phyloP scores from a whole-genome alignment of 106 monocot species.

The Chionographis japonica region DNA sequence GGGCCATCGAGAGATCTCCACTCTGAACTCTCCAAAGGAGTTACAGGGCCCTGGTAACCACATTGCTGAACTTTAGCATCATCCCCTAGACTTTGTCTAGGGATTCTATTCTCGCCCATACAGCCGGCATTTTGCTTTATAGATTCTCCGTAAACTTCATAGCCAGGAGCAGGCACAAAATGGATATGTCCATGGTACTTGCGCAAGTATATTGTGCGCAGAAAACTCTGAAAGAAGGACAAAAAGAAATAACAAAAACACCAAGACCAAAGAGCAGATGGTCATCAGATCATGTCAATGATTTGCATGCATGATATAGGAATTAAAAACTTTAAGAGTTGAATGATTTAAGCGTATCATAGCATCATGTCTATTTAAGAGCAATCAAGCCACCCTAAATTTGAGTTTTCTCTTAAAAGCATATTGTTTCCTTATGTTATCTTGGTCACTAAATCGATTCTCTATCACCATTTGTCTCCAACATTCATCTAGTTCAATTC shows the following conservation, averaged over 20 bases:
- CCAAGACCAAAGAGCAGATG: neutral
- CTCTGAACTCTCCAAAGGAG: slow-evolving; percentile 27
- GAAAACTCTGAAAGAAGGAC: slow-evolving; percentile 27
- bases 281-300: no score
- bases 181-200: slow-evolving; percentile 47
- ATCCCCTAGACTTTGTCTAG: neutral
- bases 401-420: no score
- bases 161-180: slow-evolving; percentile 73
- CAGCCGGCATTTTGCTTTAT: slow-evolving; percentile 9
- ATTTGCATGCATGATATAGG: no score
- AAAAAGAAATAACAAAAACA: slow-evolving; percentile 1
- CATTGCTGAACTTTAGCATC: neutral
- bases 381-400: no score
- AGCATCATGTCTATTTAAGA: no score
- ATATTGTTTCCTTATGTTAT: no score
- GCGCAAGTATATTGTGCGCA: slow-evolving; percentile 57
- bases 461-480: no score
- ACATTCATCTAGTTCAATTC: no score
- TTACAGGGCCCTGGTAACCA: slow-evolving; percentile 55
- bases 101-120: neutral
- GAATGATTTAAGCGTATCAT: no score
- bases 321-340: no score
- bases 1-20: slow-evolving; percentile 79
- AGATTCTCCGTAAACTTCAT: slow-evolving; percentile 54
- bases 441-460: no score